phyloP scores from a whole-genome alignment of 2,329 filamentous ascomycete species.

The Pseudomassariella vexata region DNA sequence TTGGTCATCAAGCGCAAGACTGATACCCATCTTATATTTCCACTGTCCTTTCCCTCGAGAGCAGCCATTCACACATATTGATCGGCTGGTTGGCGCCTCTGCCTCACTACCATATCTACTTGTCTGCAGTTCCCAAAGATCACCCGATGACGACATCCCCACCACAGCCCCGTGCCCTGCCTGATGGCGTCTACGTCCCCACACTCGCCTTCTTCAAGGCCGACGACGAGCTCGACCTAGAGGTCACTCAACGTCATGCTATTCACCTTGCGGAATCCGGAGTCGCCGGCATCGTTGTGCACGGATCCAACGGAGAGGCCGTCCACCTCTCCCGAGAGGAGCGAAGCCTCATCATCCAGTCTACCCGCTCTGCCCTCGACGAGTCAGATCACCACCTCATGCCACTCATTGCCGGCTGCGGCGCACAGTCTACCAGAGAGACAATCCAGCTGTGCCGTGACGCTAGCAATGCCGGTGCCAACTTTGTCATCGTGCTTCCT shows the following conservation, averaged over 20 bases:
- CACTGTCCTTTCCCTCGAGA: no score
- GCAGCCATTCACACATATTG: no score
- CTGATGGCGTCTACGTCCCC: constrained; percentile 51
- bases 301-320: constrained; percentile 69
- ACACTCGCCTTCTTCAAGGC: constrained; percentile 54
- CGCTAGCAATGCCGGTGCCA: constrained; percentile 57
- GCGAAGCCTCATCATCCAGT: constrained; percentile 51
- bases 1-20: no score
- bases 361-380: constrained; percentile 56
- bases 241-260: constrained; percentile 42
- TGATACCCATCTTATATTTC: no score
- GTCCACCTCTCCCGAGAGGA: constrained; percentile 61
- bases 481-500: constrained; percentile 61
- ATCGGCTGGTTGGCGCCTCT: no score
- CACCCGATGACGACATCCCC: no score
- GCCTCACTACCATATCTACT: no score
- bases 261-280: constrained; percentile 56
- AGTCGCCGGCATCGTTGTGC: constrained; percentile 59
- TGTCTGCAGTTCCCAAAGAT: no score
- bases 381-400: constrained; percentile 44
- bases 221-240: constrained; percentile 46
- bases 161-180: not conserved
- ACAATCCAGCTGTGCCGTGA: constrained; percentile 59
- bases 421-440: constrained; percentile 60
- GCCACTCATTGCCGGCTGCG: constrained; percentile 61